Percentiles rank a stretch among this genome's conserved stretches.
phyloP scores from a whole-genome alignment of 345 rosid genomes.

The Eucalyptus rudis region DNA sequence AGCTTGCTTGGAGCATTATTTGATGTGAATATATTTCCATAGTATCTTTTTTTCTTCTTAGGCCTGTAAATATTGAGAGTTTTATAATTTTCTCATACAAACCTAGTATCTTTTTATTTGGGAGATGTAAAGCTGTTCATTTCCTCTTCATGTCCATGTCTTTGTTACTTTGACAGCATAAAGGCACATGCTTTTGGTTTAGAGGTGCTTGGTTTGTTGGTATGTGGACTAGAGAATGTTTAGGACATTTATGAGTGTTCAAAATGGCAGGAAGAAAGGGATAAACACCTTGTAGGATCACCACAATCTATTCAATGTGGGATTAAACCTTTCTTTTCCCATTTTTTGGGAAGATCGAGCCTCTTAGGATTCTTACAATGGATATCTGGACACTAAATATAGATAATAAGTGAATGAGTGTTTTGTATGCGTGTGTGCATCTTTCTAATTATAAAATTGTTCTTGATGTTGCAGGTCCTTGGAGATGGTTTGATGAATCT shows the following conservation, averaged over 20 bases:
- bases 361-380: not conserved
- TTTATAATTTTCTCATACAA: not conserved
- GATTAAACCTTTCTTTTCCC: not conserved
- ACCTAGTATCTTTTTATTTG: not conserved
- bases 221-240: not conserved
- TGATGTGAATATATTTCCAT: not conserved
- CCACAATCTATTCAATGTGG: not conserved
- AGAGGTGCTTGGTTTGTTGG: not conserved
- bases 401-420: not conserved
- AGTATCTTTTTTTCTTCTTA: not conserved
- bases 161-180: not conserved
- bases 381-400: not conserved
- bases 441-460: not conserved
- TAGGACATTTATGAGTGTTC: not conserved
- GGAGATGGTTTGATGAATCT: constrained; percentile 99
- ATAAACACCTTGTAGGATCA: not conserved
- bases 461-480: constrained; percentile 55
- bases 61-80: not conserved
- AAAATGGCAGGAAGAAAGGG: not conserved
- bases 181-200: not conserved
- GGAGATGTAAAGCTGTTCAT: not conserved
- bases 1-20: not conserved
- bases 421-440: not conserved
- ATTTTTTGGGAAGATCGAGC: not conserved
- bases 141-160: not conserved